Evolutionary conservation across 257 asterid species (phyloP).

Genomic region (Nicotiana paniculata): DNA sequence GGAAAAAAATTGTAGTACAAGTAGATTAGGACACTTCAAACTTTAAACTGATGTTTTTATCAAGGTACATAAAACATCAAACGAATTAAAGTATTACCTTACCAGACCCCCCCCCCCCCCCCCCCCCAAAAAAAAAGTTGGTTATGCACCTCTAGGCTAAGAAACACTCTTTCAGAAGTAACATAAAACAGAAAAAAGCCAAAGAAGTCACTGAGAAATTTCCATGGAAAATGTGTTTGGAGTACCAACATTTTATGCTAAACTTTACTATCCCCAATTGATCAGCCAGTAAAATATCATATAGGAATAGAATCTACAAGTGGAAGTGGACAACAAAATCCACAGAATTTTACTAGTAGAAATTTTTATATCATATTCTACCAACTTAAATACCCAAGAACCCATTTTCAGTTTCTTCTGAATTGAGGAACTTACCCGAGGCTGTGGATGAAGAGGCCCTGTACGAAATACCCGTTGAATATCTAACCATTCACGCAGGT

Average conservation of each 20-base stretch:
- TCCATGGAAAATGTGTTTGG: background rate
- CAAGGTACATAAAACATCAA: background rate
- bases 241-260: background rate
- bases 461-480: slow-evolving; percentile 80
- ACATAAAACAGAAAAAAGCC: background rate
- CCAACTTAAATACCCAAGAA: background rate
- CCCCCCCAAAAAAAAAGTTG: background rate
- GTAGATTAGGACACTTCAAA: background rate
- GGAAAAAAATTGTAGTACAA: background rate
- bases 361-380: background rate
- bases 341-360: too few relatives aligned
- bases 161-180: background rate
- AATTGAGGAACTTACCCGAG: slow-evolving; percentile 55
- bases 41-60: background rate
- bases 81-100: background rate
- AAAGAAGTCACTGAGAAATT: background rate
- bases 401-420: background rate
- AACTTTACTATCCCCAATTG: background rate
- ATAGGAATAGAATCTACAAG: background rate
- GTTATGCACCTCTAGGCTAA: background rate
- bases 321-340: background rate
- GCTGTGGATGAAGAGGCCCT: slow-evolving; percentile 86
- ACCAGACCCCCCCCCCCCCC: background rate
- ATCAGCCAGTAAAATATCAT: background rate
- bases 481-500: slow-evolving; percentile 46